Conservation (phyloP, 345 rosid genomes). For the Hibiscus trionum region DNA sequence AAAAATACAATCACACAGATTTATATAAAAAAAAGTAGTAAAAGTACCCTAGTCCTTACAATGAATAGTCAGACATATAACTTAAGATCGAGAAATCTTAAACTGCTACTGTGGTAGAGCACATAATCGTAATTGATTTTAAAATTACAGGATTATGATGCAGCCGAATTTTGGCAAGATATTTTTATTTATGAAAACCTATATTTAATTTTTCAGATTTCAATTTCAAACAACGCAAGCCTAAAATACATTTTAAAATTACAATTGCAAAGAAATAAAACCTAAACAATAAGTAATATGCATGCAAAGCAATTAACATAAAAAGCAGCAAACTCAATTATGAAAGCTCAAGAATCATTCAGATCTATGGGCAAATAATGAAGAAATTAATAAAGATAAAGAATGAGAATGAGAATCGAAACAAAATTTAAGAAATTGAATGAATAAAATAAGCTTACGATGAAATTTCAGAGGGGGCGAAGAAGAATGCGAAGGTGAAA, state of each 20-base stretch:
- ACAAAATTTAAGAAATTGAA: neutral
- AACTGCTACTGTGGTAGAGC: too few species aligned
- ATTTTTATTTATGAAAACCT: neutral
- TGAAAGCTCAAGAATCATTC: neutral
- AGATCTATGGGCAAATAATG: neutral
- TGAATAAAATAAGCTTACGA: neutral
- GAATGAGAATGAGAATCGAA: neutral
- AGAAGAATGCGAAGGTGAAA: neutral
- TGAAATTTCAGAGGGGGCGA: neutral
- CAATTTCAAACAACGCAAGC: neutral
- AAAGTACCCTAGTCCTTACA: neutral
- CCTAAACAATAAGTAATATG: neutral
- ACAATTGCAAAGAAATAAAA: neutral
- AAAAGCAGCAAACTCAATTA: neutral
- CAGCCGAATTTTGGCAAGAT: too few species aligned
- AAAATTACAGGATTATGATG: too few species aligned
- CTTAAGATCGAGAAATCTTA: too few species aligned
- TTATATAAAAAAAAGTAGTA: neutral
- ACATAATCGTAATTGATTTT: too few species aligned
- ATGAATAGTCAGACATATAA: constrained; percentile 2
- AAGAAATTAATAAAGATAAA: too few species aligned
- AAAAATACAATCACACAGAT: neutral
- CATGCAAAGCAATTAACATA: neutral
- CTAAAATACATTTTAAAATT: neutral
- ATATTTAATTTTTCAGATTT: neutral